Evolutionary conservation across 257 asterid genomes (phyloP).

Genomic region (Capsicum chinense): DNA sequence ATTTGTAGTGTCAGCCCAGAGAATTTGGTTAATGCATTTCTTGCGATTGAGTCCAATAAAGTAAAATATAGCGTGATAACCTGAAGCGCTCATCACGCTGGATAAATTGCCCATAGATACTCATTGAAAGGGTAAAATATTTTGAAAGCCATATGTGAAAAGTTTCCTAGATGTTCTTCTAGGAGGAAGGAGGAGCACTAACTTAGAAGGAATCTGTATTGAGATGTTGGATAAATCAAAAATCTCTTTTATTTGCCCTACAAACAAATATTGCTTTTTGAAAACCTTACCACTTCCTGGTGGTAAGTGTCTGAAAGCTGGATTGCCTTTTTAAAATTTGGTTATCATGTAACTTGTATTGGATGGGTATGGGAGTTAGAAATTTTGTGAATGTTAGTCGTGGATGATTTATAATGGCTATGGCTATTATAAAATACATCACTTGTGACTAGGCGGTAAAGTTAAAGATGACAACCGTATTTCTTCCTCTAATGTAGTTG

Average conservation of each 20-base stretch:
- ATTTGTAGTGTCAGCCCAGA: neutral
- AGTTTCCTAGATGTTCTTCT: neutral
- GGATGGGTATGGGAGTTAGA: neutral
- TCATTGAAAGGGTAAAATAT: neutral
- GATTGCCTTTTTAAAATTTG: neutral
- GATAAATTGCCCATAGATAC: neutral
- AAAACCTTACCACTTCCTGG: slow-evolving; percentile 78
- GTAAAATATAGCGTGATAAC: neutral
- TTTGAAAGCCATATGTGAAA: neutral
- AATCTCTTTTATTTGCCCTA: too few species aligned
- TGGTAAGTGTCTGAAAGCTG: slow-evolving; percentile 55
- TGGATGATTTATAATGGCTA: neutral
- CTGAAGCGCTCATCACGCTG: neutral
- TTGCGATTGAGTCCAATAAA: too few species aligned
- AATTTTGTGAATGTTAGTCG: neutral
- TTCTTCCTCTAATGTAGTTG: neutral
- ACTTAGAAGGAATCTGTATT: too few species aligned
- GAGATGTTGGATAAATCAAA: too few species aligned
- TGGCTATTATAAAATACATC: slow-evolving; percentile 9
- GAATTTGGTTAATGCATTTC: neutral
- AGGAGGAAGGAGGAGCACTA: too few species aligned
- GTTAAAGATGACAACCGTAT: slow-evolving; percentile 18
- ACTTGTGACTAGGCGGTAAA: neutral
- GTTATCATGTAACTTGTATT: slow-evolving; percentile 4
- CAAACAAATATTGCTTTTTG: too few species aligned